Evolutionary conservation across 345 rosid species (phyloP), one percentile per base, ranked within the genome.

Genomic region (Pistacia integerrima): DNA sequence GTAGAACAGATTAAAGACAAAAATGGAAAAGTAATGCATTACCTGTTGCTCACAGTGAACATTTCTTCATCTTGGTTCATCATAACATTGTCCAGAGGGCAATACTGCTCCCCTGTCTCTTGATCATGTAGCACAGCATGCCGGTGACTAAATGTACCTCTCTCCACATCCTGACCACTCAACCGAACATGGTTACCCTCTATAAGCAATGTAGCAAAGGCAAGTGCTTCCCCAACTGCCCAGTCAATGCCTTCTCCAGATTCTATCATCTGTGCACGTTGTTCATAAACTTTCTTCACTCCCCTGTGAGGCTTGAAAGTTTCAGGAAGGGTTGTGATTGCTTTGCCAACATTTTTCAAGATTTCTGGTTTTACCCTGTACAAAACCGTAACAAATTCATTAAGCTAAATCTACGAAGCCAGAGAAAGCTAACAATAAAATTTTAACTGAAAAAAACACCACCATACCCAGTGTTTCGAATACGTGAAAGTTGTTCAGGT

Each of bases 21-120:
- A 73, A 48, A 60, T 22, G 8, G 10, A 71, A 38, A 4, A 48
- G 17, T 13, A 14, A 12, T 1, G 58, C 33, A 22, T 11, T 85
- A 89, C 97, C 95, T 92, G 77, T 92, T 92, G 80, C 97, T 90
- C 69, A 93, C 97, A 61, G 97, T 93, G 75, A 93, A 89, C 95
- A 93, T 88, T 85, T 92, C 93, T 51, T 81, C 91, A 78, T 89
- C 75, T 77, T 92, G 97, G 76, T 91, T 88, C 80, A 84, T 81
- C 77, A 88, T 78, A 58, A 93, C 84, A 76, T 91, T 88, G 70
- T 93, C 94, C 33, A 93, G 86, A 70, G 97, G 97, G 74, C 92
- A 93, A 70, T 93, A 93, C 82, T 85, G 67, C 76, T 86, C 82
- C 77, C 97, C 92, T 1, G 92, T 85, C 75, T 87, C 92, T 69